Evolutionary conservation across 2,329 filamentous ascomycete genomes (phyloP), one percentile per base, ranked within the genome.

Genomic region (Fusarium sarcochroum): DNA sequence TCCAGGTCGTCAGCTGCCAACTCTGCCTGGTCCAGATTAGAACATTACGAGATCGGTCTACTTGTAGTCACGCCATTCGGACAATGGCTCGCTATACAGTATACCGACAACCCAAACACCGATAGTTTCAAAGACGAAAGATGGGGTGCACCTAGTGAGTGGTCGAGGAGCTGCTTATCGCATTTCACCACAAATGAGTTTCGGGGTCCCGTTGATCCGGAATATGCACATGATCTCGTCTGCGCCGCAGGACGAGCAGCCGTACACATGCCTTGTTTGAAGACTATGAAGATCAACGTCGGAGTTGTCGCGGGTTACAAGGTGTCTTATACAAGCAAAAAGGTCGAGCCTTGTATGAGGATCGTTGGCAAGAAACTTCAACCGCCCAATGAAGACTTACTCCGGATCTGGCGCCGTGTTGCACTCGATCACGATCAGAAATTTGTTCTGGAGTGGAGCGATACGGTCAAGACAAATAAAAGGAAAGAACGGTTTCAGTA

Each of bases 201-300:
- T 10, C 57, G 61, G 35, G 61, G 61, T 7, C 59, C 61, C 2
- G 37, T 58, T 7, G 52, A 64, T 6, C 30, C 59, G 15, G 41
- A 40, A 9, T 64, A 50, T 17, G 59, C 52, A 13, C 40, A 58
- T 4, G 10, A 6, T 7, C 30, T 58, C 6, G 17, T 64, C 10
- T 50, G 35, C 13, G 18, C 23, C 1, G 52, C 46, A n/a, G 61
- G 59, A 4, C 38, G 32, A 18, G 42, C 52, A 25, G 59, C 59
- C 6, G 30, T 35, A 7, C 30, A 40, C 0, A 64, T 64, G 61
- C 59, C 59, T 1, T 4, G 23, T 3, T 27, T 64, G 7, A 51
- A 21, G 13, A 18, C 23, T 1, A 48, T 64, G 23, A 2, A 42
- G 0, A 25, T 64, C 15, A 48, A 58, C 11, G 40, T 58, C 15